phyloP scores from a whole-genome alignment of 2,329 filamentous ascomycete genomes.

The Epichloe coenophiala region DNA sequence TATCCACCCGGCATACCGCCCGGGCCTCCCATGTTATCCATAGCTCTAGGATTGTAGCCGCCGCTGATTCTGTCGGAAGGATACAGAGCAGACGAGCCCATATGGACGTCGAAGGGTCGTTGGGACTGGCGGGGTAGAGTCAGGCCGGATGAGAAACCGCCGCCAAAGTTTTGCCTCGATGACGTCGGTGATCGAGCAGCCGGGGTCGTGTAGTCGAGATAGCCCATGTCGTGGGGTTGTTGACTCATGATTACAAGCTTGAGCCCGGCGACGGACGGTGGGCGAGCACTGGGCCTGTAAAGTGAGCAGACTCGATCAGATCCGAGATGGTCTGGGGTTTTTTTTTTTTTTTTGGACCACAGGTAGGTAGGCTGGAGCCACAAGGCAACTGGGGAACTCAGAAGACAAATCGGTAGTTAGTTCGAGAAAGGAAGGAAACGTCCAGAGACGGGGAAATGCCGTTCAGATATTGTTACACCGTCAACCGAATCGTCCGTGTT shows the following conservation, averaged over 20 bases:
- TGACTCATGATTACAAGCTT: constrained; percentile 24
- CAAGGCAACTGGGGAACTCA: not conserved
- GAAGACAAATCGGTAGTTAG: not conserved
- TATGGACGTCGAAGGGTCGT: constrained; percentile 62
- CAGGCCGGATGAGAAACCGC: constrained; percentile 37
- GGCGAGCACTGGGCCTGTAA: constrained; percentile 13
- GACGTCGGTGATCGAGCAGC: constrained; percentile 56
- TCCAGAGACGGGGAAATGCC: not conserved
- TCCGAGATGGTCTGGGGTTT: not conserved
- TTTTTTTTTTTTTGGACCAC: not conserved
- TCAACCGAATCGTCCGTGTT: not conserved
- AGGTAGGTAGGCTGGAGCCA: not conserved
- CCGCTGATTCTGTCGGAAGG: constrained; percentile 51
- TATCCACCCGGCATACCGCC: constrained; percentile 31
- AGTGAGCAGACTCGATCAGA: not conserved
- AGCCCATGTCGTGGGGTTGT: constrained; percentile 48
- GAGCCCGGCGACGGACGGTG: constrained; percentile 11
- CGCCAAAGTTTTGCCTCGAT: constrained; percentile 44
- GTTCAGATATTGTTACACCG: not conserved
- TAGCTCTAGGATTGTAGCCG: constrained; percentile 45
- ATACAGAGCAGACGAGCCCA: constrained; percentile 53
- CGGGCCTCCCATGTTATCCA: constrained; percentile 30
- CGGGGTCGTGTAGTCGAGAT: constrained; percentile 51
- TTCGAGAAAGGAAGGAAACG: not conserved
- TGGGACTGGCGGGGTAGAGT: constrained; percentile 42